Evolutionary conservation across 192 early-diverging fungal genomes (phyloP), one percentile per base, ranked within the genome.

Genomic region (Chytriomyces confervae): DNA sequence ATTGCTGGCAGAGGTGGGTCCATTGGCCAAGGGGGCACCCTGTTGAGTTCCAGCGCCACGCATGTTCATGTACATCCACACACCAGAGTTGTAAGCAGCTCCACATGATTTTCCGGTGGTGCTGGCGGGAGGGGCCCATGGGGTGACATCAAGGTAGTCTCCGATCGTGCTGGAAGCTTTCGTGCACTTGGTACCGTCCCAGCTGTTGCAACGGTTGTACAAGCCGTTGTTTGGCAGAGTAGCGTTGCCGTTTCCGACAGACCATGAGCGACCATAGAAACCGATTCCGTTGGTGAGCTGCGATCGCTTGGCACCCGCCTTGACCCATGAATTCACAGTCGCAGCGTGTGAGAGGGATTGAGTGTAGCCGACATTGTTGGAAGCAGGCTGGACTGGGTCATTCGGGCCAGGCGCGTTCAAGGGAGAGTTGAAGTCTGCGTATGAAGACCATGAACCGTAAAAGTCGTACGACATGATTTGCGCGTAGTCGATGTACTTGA

Each of bases 21-120:
- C 61, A 29, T 7, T 11, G 7, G 69, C 49, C 6, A 70, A 27
- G 18, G 69, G 69, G 5, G 69, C 18, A 43, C 16, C 13, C 8
- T 13, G 7, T 43, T 70, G 69, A 44, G n/a, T 16, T 46, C 66
- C 45, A 80, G 88, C 86, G 24, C 84, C 85, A 62, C 90, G 85
- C 79, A 91, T 27, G 72, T 91, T 86, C n/a, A 69, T 69, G 79
- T 88, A 92, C 65, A 89, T 87, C 89, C 91, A 92, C 47, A 91
- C 84, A n/a, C 87, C 87, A 27, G 51, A 47, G 66, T 77, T 23
- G 2, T 50, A 50, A 10, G 9, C 18, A 43, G 10, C 23, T 18
- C 67, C 67, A 70, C 76, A 77, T 57, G 53, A 20, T n/a, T 57
- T 20, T n/a, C 53, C 36, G 0, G 36, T 36, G 36, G 36, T 36